Percentiles rank a stretch among this genome's conserved stretches.
These are phyloP conservation scores for Emericellopsis terricola DNA, from an alignment of 495 filamentous ascomycete species.

Conservation along the genomic window DNA sequence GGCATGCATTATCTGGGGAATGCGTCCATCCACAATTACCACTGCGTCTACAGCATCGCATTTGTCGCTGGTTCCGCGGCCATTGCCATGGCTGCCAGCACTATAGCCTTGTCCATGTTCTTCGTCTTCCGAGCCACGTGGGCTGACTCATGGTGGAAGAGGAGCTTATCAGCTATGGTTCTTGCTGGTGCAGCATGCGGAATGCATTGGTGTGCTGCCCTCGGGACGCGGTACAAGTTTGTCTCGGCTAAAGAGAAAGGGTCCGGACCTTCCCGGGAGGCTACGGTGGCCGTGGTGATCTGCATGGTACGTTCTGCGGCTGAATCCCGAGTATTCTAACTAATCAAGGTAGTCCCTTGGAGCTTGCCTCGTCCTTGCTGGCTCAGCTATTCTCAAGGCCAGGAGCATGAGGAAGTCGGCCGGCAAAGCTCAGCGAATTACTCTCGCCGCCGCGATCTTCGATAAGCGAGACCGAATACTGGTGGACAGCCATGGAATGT, in stretches of 20 bases:
- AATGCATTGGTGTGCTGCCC: constrained; percentile 75
- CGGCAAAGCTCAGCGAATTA: constrained; percentile 57
- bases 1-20: constrained; percentile 89
- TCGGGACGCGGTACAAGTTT: constrained; percentile 48
- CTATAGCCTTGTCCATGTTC: constrained; percentile 51
- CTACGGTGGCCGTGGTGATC: constrained; percentile 42
- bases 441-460: constrained; percentile 61
- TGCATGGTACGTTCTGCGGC: constrained; percentile 33
- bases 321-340: background rate
- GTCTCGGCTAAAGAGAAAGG: constrained; percentile 13
- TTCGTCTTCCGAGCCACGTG: constrained; percentile 61
- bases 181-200: constrained; percentile 60
- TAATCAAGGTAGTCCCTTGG: constrained; percentile 28
- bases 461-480: constrained; percentile 57
- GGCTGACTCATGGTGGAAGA: constrained; percentile 63
- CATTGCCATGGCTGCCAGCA: constrained; percentile 55
- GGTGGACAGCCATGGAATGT: constrained; percentile 60
- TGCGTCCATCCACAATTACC: constrained; percentile 64
- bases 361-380: constrained; percentile 37
- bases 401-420: constrained; percentile 33
- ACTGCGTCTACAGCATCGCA: constrained; percentile 30
- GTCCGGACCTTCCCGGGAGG: constrained; percentile 26
- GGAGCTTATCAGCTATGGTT: constrained; percentile 42
- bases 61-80: constrained; percentile 51
- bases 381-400: constrained; percentile 33